Evolutionary conservation across 257 asterid species (phyloP).

Genomic region (Solanum verrucosum): DNA sequence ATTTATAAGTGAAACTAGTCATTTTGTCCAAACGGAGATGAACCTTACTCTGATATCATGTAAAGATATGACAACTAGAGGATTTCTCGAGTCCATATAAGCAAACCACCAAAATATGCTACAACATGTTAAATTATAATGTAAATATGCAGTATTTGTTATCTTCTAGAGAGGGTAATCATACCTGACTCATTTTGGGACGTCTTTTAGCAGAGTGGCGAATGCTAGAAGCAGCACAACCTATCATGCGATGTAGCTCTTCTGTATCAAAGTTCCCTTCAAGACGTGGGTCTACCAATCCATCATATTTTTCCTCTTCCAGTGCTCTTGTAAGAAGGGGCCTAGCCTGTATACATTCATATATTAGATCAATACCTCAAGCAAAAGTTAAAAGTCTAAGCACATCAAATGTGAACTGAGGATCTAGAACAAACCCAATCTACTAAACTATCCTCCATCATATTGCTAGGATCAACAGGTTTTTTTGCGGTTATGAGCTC

Average conservation of each 20-base stretch:
- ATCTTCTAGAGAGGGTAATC: not conserved
- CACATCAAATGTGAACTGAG: not conserved
- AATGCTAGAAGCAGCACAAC: slow-evolving; percentile 70
- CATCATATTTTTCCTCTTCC: slow-evolving; percentile 44
- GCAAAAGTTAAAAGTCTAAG: not conserved
- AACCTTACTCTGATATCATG: not conserved
- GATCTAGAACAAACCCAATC: slow-evolving; percentile 62
- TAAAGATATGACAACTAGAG: too few species aligned
- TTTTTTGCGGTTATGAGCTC: slow-evolving; percentile 73
- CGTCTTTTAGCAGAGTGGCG: slow-evolving; percentile 94
- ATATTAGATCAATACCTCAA: not conserved
- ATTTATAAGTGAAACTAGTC: not conserved
- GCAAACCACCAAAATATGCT: not conserved
- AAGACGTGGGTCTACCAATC: slow-evolving; percentile 60
- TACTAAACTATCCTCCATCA: slow-evolving; percentile 87
- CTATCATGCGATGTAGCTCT: slow-evolving; percentile 58
- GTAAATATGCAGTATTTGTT: not conserved
- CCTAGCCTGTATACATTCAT: slow-evolving; percentile 42
- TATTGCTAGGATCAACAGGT: slow-evolving; percentile 61
- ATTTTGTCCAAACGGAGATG: not conserved
- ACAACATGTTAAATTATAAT: not conserved
- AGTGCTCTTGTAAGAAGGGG: slow-evolving; percentile 54
- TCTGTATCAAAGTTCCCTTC: slow-evolving; percentile 37
- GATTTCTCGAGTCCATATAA: too few species aligned
- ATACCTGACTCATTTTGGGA: slow-evolving; percentile 90